These are phyloP conservation scores for Tricholoma flavovirens DNA, from an alignment of 768 basidiomycete genomes.

Conservation along the genomic window DNA sequence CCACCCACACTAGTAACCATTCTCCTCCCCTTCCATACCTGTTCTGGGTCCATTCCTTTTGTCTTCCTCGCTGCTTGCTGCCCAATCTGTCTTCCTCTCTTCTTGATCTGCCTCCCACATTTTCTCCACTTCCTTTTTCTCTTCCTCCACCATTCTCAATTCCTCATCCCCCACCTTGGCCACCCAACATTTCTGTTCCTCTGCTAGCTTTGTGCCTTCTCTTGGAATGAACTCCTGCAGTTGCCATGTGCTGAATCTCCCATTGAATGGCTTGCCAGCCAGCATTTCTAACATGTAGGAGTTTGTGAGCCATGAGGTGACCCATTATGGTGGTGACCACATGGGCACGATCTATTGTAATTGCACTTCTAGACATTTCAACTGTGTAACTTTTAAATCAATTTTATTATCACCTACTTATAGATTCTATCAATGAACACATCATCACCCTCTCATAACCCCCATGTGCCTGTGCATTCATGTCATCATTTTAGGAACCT, in stretches of 20 bases:
- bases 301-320: not conserved
- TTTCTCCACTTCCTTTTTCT: not conserved
- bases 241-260: slow-evolving; percentile 13
- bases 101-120: not conserved
- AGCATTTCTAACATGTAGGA: not conserved
- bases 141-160: not conserved
- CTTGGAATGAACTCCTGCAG: slow-evolving; percentile 16
- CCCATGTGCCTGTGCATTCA: too few relatives aligned
- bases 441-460: too few relatives aligned
- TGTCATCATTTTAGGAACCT: too few relatives aligned
- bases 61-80: too few relatives aligned
- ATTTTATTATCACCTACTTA: too few relatives aligned
- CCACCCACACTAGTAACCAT: too few relatives aligned
- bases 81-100: too few relatives aligned
- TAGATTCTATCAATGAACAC: too few relatives aligned
- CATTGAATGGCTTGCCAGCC: not conserved
- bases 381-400: too few relatives aligned
- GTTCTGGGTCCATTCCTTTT: too few relatives aligned
- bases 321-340: slow-evolving; percentile 23
- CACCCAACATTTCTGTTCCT: not conserved
- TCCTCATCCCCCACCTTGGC: not conserved
- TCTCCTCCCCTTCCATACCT: too few relatives aligned
- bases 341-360: slow-evolving; percentile 24
- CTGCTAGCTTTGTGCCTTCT: slow-evolving; percentile 9
- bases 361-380: too few relatives aligned